Conservation (phyloP, 1,139 yeast genomes). For the Debaryomyces sp. region DNA sequence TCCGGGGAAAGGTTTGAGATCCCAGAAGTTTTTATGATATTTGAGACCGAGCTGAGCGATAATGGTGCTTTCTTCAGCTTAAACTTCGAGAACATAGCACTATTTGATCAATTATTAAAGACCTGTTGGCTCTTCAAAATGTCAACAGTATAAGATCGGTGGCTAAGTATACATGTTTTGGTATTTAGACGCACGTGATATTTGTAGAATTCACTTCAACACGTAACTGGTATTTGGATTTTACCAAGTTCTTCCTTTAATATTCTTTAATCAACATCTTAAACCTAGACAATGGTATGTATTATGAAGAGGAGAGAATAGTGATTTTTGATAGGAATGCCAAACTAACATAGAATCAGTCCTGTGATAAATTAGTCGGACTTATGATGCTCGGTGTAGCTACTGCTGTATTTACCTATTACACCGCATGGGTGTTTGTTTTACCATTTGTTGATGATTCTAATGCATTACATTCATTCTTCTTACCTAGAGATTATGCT, state of each 20-base stretch:
- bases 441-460: constrained; percentile 75
- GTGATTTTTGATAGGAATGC: not conserved
- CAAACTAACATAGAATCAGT: constrained; percentile 20
- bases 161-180: constrained; percentile 1
- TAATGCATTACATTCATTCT: constrained; percentile 56
- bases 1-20: constrained; percentile 43
- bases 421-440: constrained; percentile 76
- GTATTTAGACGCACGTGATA: not conserved
- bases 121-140: not conserved
- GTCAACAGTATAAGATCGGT: not conserved
- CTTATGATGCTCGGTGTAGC: constrained; percentile 75
- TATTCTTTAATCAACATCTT: constrained; percentile 4
- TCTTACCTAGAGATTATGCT: constrained; percentile 83
- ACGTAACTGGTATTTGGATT: constrained; percentile 1
- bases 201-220: not conserved
- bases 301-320: not conserved
- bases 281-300: constrained; percentile 14
- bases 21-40: constrained; percentile 53
- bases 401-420: constrained; percentile 68
- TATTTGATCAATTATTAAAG: not conserved
- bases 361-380: constrained; percentile 63
- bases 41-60: constrained; percentile 53
- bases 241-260: not conserved
- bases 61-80: constrained; percentile 50
- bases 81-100: constrained; percentile 47